phyloP scores from a whole-genome alignment of 2,329 filamentous ascomycete species.

The Fusarium neocosmosporiellum region DNA sequence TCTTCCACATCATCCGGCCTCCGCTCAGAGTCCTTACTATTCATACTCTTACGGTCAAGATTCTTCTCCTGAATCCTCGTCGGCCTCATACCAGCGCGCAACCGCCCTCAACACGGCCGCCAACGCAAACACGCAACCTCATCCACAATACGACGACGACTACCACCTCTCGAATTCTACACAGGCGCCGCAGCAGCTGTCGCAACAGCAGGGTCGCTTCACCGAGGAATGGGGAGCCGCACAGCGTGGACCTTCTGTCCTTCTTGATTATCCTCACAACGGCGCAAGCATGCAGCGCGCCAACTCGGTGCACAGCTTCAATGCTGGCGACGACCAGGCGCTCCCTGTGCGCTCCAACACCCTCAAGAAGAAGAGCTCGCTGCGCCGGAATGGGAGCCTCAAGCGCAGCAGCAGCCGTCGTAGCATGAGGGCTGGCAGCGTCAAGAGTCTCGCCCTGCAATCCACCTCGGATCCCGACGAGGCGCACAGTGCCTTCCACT shows the following conservation, averaged over 20 bases:
- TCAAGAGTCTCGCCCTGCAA: slow-evolving; percentile 81
- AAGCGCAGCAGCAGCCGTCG: slow-evolving; percentile 83
- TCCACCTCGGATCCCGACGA: slow-evolving; percentile 75
- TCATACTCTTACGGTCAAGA: slow-evolving; percentile 36
- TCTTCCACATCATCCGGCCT: slow-evolving; percentile 31
- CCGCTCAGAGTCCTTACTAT: slow-evolving; percentile 25
- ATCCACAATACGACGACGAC: slow-evolving; percentile 35
- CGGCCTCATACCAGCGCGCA: slow-evolving; percentile 27
- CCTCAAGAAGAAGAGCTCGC: slow-evolving; percentile 86
- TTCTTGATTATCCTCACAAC: slow-evolving; percentile 61
- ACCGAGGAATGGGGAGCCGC: slow-evolving; percentile 79
- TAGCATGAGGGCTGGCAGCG: slow-evolving; percentile 87
- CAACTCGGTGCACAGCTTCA: slow-evolving; percentile 67
- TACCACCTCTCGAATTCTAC: slow-evolving; percentile 28
- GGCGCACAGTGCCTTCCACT: slow-evolving; percentile 85
- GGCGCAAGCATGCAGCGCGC: slow-evolving; percentile 66
- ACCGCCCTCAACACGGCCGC: slow-evolving; percentile 29
- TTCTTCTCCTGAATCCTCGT: slow-evolving; percentile 36
- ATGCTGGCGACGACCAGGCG: slow-evolving; percentile 58
- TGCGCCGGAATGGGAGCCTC: slow-evolving; percentile 79
- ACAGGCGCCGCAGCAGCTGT: slow-evolving; percentile 34
- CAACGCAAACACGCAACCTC: slow-evolving; percentile 26
- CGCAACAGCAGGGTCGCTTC: slow-evolving; percentile 61
- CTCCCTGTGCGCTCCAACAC: slow-evolving; percentile 71
- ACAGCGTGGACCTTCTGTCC: slow-evolving; percentile 70